phyloP scores from a whole-genome alignment of 148 eudicot genomes.

The Camellia japonica region DNA sequence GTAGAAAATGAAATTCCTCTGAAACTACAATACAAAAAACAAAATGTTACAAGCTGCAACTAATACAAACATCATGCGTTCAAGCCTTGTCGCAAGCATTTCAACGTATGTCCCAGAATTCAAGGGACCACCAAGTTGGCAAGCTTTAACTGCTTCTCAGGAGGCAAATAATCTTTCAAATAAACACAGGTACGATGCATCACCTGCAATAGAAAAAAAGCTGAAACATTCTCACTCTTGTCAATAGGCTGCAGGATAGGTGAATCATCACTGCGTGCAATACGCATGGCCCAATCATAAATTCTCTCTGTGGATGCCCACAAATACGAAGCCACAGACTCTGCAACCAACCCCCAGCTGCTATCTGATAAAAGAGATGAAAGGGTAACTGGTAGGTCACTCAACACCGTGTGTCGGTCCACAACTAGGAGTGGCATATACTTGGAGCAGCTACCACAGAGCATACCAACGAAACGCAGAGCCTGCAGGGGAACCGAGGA shows the following conservation, averaged over 20 bases:
- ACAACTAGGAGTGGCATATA: slow-evolving; percentile 75
- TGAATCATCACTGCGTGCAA: slow-evolving; percentile 15
- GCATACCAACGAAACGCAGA: slow-evolving; percentile 59
- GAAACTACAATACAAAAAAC: neutral
- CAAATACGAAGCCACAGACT: slow-evolving; percentile 49
- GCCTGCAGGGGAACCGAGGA: slow-evolving; percentile 39
- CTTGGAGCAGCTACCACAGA: slow-evolving; percentile 66
- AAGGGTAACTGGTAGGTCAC: slow-evolving; percentile 72
- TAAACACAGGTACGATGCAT: slow-evolving; percentile 47
- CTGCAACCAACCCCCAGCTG: slow-evolving; percentile 49
- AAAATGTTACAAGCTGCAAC: neutral
- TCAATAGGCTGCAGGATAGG: slow-evolving; percentile 42
- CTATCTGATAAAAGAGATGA: slow-evolving; percentile 50
- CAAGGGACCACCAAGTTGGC: slow-evolving; percentile 52
- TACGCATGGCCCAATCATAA: slow-evolving; percentile 40
- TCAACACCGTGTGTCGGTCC: slow-evolving; percentile 46
- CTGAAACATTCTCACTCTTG: slow-evolving; percentile 42
- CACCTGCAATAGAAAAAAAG: slow-evolving; percentile 41
- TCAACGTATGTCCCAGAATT: neutral
- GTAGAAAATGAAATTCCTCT: too few species aligned
- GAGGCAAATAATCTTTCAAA: slow-evolving; percentile 54
- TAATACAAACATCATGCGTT: neutral
- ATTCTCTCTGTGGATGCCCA: slow-evolving; percentile 60
- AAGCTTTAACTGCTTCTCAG: slow-evolving; percentile 65
- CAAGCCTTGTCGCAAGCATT: neutral